A percentile compares a stretch with the other conserved stretches of the same genome.
Conservation (phyloP, 2,329 filamentous ascomycete species). For the Delphinella strobiligena region DNA sequence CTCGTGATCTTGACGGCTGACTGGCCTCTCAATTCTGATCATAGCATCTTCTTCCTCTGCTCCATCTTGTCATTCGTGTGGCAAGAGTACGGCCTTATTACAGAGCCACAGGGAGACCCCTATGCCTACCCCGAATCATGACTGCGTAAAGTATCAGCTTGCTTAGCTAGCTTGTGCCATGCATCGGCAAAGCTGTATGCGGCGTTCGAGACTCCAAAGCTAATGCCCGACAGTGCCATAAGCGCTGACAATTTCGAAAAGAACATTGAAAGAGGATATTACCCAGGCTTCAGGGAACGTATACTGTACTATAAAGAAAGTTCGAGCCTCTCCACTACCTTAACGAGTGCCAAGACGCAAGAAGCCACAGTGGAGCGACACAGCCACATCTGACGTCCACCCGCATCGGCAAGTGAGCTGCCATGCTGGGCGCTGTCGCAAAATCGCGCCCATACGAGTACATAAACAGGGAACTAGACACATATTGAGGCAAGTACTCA, state of each 20-base stretch:
- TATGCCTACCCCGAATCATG: conserved; percentile 44
- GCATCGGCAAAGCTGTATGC: conserved; percentile 36
- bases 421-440: too few relatives aligned
- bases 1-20: conserved; percentile 8
- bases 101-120: conserved; percentile 44
- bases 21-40: conserved; percentile 13
- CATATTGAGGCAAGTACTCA: background rate
- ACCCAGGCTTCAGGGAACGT: conserved; percentile 21
- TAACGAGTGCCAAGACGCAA: background rate
- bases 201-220: conserved; percentile 31
- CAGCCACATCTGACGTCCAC: too few relatives aligned
- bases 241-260: conserved; percentile 33
- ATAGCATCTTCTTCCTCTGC: conserved; percentile 26
- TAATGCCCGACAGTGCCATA: conserved; percentile 33
- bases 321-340: conserved; percentile 17
- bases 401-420: too few relatives aligned
- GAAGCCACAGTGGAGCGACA: too few relatives aligned
- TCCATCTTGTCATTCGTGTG: conserved; percentile 19
- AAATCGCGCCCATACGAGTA: too few relatives aligned
- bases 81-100: conserved; percentile 34
- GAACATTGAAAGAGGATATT: conserved; percentile 32
- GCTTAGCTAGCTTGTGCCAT: conserved; percentile 36
- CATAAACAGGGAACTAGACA: background rate
- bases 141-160: conserved; percentile 44
- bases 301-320: too few relatives aligned